These are phyloP conservation scores for Phialophora expanda DNA, from an alignment of 2,329 filamentous ascomycete species.

Conservation along the genomic window DNA sequence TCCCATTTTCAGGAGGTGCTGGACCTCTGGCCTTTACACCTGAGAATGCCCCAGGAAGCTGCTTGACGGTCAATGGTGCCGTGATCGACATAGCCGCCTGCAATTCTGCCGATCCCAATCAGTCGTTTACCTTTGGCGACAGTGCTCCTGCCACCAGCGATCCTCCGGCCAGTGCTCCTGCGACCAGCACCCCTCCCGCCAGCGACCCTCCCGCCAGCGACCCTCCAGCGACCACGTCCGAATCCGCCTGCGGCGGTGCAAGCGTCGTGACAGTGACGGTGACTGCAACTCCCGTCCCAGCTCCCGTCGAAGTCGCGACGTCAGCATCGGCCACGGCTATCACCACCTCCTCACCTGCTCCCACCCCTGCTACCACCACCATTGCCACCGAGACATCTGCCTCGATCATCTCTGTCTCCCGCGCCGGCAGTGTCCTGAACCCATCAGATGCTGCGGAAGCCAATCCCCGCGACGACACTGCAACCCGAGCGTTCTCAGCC, in stretches of 20 bases:
- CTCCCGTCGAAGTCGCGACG: not conserved
- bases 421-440: constrained; percentile 25
- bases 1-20: constrained; percentile 26
- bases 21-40: constrained; percentile 27
- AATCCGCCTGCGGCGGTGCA: not conserved
- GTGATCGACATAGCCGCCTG: constrained; percentile 31
- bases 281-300: not conserved
- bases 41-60: constrained; percentile 26
- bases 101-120: constrained; percentile 20
- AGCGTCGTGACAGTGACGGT: constrained; percentile 5
- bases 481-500: constrained; percentile 24
- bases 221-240: not conserved
- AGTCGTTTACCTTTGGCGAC: constrained; percentile 29
- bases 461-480: constrained; percentile 26
- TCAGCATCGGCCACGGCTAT: not conserved
- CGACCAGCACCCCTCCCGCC: not conserved
- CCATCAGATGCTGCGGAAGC: constrained; percentile 28
- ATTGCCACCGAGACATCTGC: constrained; percentile 12
- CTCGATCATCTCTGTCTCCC: constrained; percentile 26
- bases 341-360: not conserved
- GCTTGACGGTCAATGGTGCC: constrained; percentile 25
- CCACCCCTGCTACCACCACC: not conserved
- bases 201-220: not conserved
- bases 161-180: not conserved
- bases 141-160: not conserved